Conservation (phyloP, 768 basidiomycete species). For the Punctularia strigosozonata region DNA sequence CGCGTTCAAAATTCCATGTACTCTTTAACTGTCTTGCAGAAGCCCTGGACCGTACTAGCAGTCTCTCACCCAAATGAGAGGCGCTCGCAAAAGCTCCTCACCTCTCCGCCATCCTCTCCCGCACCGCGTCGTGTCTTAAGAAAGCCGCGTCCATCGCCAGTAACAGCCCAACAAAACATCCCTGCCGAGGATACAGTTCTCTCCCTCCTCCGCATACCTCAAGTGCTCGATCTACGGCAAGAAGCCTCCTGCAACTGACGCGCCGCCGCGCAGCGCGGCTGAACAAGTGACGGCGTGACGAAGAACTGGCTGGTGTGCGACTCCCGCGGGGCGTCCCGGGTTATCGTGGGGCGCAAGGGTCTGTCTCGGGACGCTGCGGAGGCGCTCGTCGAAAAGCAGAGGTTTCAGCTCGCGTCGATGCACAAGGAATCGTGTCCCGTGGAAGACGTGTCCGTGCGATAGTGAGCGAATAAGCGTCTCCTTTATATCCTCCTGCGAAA, state of each 20-base stretch:
- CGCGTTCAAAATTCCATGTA: slow-evolving; percentile 11
- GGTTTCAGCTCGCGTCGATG: slow-evolving; percentile 44
- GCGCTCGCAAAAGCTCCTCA: slow-evolving; percentile 48
- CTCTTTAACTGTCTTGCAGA: not conserved
- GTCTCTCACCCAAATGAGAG: slow-evolving; percentile 8
- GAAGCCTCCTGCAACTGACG: slow-evolving; percentile 62
- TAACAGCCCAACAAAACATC: slow-evolving; percentile 17
- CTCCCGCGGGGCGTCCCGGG: slow-evolving; percentile 64
- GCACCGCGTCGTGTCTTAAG: slow-evolving; percentile 45
- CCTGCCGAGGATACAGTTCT: slow-evolving; percentile 44
- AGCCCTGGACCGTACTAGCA: slow-evolving; percentile 4
- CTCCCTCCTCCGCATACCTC: slow-evolving; percentile 69
- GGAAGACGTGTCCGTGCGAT: slow-evolving; percentile 74
- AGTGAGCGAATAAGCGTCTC: slow-evolving; percentile 29
- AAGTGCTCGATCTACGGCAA: slow-evolving; percentile 73
- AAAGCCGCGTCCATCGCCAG: slow-evolving; percentile 31
- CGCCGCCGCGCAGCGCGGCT: slow-evolving; percentile 77
- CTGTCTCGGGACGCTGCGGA: slow-evolving; percentile 69
- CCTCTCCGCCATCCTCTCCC: slow-evolving; percentile 59
- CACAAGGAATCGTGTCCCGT: slow-evolving; percentile 81
- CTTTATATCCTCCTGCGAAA: slow-evolving; percentile 12
- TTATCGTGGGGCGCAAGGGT: slow-evolving; percentile 56
- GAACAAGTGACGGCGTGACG: slow-evolving; percentile 75
- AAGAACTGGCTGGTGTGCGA: slow-evolving; percentile 71
- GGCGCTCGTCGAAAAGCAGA: slow-evolving; percentile 68